phyloP scores from a whole-genome alignment of 192 early-diverging fungal species.

The Backusella australiensis region DNA sequence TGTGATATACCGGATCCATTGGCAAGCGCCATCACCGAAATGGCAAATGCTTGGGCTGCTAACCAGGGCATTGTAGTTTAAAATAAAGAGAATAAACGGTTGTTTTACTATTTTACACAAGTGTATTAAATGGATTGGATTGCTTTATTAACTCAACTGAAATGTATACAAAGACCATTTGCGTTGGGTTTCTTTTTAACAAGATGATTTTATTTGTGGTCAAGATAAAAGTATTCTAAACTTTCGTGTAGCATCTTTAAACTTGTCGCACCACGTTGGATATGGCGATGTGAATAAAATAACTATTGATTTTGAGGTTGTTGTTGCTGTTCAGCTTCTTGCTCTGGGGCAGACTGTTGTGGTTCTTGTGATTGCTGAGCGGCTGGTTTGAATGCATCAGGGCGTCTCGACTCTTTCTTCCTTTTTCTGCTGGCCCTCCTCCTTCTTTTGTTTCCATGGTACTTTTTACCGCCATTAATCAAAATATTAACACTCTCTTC shows the following conservation, averaged over 20 bases:
- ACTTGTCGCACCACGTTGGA: not conserved
- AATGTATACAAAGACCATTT: too few species aligned
- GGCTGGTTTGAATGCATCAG: too few species aligned
- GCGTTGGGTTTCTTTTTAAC: too few species aligned
- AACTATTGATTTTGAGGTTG: not conserved
- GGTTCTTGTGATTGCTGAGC: too few species aligned
- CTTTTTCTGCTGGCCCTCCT: not conserved
- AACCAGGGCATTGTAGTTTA: not conserved
- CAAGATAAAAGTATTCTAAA: too few species aligned
- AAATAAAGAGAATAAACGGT: too few species aligned
- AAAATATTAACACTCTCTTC: not conserved
- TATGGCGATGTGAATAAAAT: not conserved
- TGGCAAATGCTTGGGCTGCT: not conserved
- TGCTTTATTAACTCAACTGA: too few species aligned
- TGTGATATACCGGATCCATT: not conserved
- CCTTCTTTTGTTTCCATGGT: not conserved
- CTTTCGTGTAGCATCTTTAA: too few species aligned
- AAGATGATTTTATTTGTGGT: too few species aligned
- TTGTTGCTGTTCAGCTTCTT: not conserved
- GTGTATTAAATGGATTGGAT: too few species aligned
- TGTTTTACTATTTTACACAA: too few species aligned
- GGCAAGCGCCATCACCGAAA: not conserved
- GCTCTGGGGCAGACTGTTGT: too few species aligned
- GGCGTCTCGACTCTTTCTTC: not conserved
- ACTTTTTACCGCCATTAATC: constrained; percentile 2